Evolutionary conservation across 306 rosid species (phyloP), one percentile per base, ranked within the genome.

Genomic region (Myrica gale): DNA sequence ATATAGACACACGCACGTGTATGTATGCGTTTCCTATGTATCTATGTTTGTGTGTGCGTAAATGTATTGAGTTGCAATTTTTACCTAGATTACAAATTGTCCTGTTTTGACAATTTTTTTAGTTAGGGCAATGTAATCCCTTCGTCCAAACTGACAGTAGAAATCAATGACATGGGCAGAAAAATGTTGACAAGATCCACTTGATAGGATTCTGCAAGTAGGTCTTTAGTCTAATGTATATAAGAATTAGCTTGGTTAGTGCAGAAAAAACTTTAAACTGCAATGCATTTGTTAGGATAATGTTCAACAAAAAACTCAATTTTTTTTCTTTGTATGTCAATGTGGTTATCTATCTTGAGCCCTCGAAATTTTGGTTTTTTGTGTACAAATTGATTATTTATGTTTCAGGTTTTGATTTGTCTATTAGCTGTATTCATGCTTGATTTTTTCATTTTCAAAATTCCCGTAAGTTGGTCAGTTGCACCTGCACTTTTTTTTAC

Each of bases 401-500:
- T 8, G 42, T 61, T 11, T 2, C 37, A 61, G 32, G 17, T 11
- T 61, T 61, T 61, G 16, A 61, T 61, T 61, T 56, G 20, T 56
- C 0, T 5, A 61, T 2, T 0, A 26, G 23, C 20, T 7, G 23
- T 44, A 17, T 68, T 74, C 47, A 47, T 66, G 44, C 54, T 71
- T 56, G 6, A 9, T 15, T 9, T 37, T 44, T 12, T 63, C 46
- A 42, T 37, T 73, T 51, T 16, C 7, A 4, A 82, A 77, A 77
- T 72, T 67, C 61, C 16, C 10, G 9, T 51, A n/a, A 21, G 62
- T 45, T 56, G 68, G 43, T 45, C 19, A 72, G 72, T 16, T 79
- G 12, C 79, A 42, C 57, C 79, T 73, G 80, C 68, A 26, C 21
- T 74, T 55, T 77, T 58, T 42, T 42, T 66, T n/a, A 1, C 37